Base-by-base conservation (phyloP, 306 rosid genomes). In the Trifolium dubium region DNA sequence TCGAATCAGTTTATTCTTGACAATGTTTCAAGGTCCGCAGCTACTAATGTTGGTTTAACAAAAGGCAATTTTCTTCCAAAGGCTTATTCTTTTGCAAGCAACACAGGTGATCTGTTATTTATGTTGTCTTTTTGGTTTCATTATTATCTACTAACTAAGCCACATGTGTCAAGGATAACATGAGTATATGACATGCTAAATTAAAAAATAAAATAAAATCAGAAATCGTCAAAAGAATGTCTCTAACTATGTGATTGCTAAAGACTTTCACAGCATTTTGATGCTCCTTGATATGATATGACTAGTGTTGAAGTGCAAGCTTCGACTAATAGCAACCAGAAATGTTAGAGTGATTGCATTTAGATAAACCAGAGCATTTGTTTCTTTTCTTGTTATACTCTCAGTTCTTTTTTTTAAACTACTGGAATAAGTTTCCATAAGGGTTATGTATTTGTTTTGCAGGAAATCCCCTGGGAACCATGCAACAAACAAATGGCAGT, bases 401-500 rank as follows among this genome's bases (percentile, higher is more conserved):
- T 10, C 50, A 7, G 2, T 2, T 18, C 39, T 15, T 60, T 39
- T 74, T 32, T 76, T 58, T 40, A 37, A 68, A 67, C 59, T 60
- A 71, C 60, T 73, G 59, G 40, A 63, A 79, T 68, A 64, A 62
- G 67, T 78, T 55, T 72, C 23, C 4, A 6, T 34, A 8, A 44
- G 60, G 66, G 34, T 73, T 66, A 64, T 83, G 74, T 79, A 76
- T 74, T 81, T 82, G 87, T 70, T 80, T 86, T 91, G 83, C 77
- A 93, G 98, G 92, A 72, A 85, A 89, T 85, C 81, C 96, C 12
- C 71, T 90, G 80, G 86, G 85, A 69, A 70, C 89, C 71, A 78
- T 86, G 77, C 97, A 89, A 70, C 93, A 88, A 80, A 85, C 87
- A 81, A 89, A 85, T 58, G 93, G 91, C 64, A 80, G 89, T 61